Evolutionary conservation across 106 monocot species (phyloP), one percentile per base, ranked within the genome.

Genomic region (Apostasia shenzhenica): DNA sequence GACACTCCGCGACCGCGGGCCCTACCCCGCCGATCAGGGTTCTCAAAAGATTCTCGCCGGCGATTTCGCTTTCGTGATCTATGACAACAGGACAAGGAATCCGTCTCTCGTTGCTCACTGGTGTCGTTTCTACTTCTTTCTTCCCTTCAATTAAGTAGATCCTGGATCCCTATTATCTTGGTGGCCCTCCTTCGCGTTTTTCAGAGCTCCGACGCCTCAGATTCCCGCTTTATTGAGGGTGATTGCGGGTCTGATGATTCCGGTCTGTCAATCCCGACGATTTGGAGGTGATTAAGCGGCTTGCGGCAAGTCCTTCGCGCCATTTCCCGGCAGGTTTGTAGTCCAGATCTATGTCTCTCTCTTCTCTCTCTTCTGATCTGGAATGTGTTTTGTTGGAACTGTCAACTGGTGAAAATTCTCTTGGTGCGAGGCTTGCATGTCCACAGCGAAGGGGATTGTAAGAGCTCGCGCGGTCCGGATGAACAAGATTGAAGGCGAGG

Each of bases 11-110:
- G 97, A 99, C 72, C 89, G 97, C 45, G 89, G 89, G 9, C 97
- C 97, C 0, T 92, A 92, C 75, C 97, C 97, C 5, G 99, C 99
- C 26, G 93, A 99, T 63, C 92, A 93, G n/a, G 73, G 99, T 93
- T 47, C 69, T 99, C 45, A 99, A 93, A 77, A 90, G 85, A n/a
- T n/a, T 63, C 77, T 99, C 46, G 62, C 62, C 14, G 99, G 99
- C 37, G 74, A 77, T 52, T 99, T 87, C 61, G 89, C 90, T 39
- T 99, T 99, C 57, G 83, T 90, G 45, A 72, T 99, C 68, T 99
- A 78, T 45, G 99, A 99, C 72, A 76, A 72, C 74, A 83, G 75
- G 14, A 6, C 79, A 41, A n/a, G n/a, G 76, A 81, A 41, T 69
- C 90, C 48, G 80, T 99, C 66, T 93, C n/a, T 99, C 67, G 81